phyloP scores from a whole-genome alignment of 1,139 yeast genomes.

The Magnusiomyces sp. region DNA sequence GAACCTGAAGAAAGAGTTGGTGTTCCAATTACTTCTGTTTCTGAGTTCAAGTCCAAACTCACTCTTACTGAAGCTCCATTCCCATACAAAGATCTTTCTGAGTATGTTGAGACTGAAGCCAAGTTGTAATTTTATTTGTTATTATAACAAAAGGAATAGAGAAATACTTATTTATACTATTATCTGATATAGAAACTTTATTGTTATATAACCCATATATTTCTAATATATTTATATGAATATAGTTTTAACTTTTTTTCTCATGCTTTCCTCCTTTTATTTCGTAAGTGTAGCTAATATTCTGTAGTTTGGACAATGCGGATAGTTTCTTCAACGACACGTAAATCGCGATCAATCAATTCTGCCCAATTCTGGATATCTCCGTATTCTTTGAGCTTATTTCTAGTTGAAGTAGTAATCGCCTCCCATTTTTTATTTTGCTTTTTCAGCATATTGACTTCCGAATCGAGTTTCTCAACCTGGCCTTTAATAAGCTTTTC shows the following conservation, averaged over 20 bases:
- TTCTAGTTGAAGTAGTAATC: conserved; percentile 18
- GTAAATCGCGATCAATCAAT: conserved; percentile 40
- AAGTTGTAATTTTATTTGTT: conserved; percentile 25
- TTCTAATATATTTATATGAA: too few species aligned
- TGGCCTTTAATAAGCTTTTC: conserved; percentile 21
- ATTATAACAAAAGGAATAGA: too few species aligned
- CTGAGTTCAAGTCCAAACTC: conserved; percentile 27
- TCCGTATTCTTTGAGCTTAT: conserved; percentile 29
- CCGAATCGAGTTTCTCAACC: conserved; percentile 17
- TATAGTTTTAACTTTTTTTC: too few species aligned
- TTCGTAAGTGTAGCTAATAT: neutral
- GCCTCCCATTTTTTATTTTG: conserved; percentile 19
- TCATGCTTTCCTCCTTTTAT: too few species aligned
- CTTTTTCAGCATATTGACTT: conserved; percentile 16
- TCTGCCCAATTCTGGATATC: conserved; percentile 42
- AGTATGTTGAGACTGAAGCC: conserved; percentile 24
- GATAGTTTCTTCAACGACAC: conserved; percentile 38
- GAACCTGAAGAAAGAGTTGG: conserved; percentile 17
- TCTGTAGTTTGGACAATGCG: conserved; percentile 12
- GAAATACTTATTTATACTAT: too few species aligned
- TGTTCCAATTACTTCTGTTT: conserved; percentile 20
- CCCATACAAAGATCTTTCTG: conserved; percentile 27
- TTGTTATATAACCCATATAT: too few species aligned
- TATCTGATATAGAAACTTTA: too few species aligned
- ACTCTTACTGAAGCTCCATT: conserved; percentile 29